These are phyloP conservation scores for Starmera dryadoides DNA, from an alignment of 805 yeast species.

Conservation along the genomic window DNA sequence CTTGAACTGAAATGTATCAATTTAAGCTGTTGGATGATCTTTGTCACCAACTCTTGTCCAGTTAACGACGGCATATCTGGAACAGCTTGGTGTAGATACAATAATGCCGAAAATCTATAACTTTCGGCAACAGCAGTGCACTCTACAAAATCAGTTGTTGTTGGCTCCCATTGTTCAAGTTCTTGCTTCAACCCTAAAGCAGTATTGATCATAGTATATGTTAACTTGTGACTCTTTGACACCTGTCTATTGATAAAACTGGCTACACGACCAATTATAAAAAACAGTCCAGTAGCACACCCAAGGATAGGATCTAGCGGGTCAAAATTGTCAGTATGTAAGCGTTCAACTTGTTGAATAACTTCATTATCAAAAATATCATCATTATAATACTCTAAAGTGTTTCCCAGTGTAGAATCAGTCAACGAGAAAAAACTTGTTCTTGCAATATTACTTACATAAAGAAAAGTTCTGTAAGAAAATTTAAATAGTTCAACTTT, in stretches of 20 bases:
- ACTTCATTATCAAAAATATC: slow-evolving; percentile 11
- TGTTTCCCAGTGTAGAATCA: slow-evolving; percentile 18
- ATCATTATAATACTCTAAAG: neutral
- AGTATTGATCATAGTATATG: slow-evolving; percentile 39
- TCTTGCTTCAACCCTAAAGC: slow-evolving; percentile 50
- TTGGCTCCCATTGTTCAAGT: slow-evolving; percentile 52
- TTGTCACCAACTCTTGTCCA: slow-evolving; percentile 50
- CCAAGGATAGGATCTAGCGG: slow-evolving; percentile 59
- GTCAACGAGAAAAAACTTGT: slow-evolving; percentile 46
- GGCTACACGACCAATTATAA: slow-evolving; percentile 60
- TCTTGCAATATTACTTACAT: slow-evolving; percentile 60
- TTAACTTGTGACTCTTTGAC: slow-evolving; percentile 31
- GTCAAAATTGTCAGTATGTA: slow-evolving; percentile 5
- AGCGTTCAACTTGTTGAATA: slow-evolving; percentile 1
- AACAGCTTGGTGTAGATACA: slow-evolving; percentile 62
- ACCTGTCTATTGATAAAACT: slow-evolving; percentile 40
- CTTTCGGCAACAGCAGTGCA: slow-evolving; percentile 68
- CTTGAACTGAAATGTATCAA: slow-evolving; percentile 55
- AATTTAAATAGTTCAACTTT: slow-evolving; percentile 18
- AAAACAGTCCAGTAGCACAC: slow-evolving; percentile 56
- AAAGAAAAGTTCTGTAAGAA: slow-evolving; percentile 58
- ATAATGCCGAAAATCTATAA: slow-evolving; percentile 49
- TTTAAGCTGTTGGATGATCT: slow-evolving; percentile 50
- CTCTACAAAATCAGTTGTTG: slow-evolving; percentile 43
- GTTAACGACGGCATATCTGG: slow-evolving; percentile 56